Evolutionary conservation across 2,329 filamentous ascomycete species (phyloP).

Genomic region (Hypoxylon sp.): DNA sequence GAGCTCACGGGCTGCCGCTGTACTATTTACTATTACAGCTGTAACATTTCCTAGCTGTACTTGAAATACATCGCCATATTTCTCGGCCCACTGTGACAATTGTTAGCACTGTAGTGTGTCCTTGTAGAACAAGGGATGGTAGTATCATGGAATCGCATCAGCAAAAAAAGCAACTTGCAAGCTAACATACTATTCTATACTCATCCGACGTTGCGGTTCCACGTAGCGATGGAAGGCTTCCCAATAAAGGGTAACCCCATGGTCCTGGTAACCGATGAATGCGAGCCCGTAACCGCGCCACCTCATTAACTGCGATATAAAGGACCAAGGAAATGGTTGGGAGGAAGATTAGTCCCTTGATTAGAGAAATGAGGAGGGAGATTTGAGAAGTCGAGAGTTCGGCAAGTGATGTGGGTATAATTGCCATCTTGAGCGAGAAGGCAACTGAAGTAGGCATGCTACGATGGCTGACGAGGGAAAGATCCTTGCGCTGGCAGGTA

Average conservation of each 20-base stretch:
- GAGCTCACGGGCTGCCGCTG: constrained; percentile 73
- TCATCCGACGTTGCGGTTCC: constrained; percentile 46
- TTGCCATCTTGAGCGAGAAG: constrained; percentile 26
- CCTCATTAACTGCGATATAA: constrained; percentile 37
- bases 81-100: constrained; percentile 47
- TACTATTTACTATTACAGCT: constrained; percentile 77
- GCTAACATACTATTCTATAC: constrained; percentile 46
- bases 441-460: too few species aligned
- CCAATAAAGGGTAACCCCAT: constrained; percentile 40
- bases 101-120: background rate
- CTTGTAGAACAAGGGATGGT: too few species aligned
- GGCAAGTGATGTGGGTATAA: constrained; percentile 18
- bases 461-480: background rate
- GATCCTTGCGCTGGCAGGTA: too few species aligned
- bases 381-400: constrained; percentile 14
- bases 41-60: constrained; percentile 63
- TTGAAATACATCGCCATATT: constrained; percentile 55
- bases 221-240: constrained; percentile 39
- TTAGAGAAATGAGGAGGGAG: constrained; percentile 9
- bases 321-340: constrained; percentile 20
- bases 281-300: constrained; percentile 35
- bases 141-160: too few species aligned
- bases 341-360: constrained; percentile 16
- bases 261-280: constrained; percentile 39
- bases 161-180: background rate